Base-by-base conservation (phyloP, 1,139 yeast genomes). In the Geotrichum reessii region DNA sequence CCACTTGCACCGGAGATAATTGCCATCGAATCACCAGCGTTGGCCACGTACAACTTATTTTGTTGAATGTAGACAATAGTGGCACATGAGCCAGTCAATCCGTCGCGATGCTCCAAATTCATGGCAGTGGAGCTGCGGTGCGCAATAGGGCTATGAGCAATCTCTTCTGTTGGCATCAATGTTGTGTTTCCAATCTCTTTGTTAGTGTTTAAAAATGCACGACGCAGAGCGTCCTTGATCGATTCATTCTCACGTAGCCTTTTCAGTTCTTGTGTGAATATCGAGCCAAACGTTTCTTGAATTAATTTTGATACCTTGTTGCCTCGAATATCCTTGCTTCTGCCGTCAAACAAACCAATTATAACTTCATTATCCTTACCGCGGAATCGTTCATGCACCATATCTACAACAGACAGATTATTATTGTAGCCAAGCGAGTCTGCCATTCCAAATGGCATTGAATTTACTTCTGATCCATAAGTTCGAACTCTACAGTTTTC, bases 1-100 rank as follows among this genome's bases (percentile, higher is more conserved):
- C 98, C 97, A 71, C 88, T 89, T 53, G 83, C 81, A 63, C 86
- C 81, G 4, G 96, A 85, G 58, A 92, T 72, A 57, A 93, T 78
- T 0, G 92, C 93, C 78, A 87, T 87, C 2, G 89, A 83, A 69
- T 93, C 98, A 67, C 99, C 99, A 59, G 88, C 82, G 66, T 92
- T 92, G 2, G 97, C 97, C 21, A 92, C 81, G 70, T 85, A 91
- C 28, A 91, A 72, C 61, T 77, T 80, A 60, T 82, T 81, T 40
- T 86, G 95, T 63, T 82, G 82, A 63, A 93, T 80, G 69, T 89
- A 93, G 14, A 90, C 79, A 21, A 91, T 83, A 0, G 97, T 85
- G 0, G 90, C 87, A 57, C 96, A 83, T 54, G 96, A 86, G 12
- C 99, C 99, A 17, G 93, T 83, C 55, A 80, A 74, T 7, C 85